Evolutionary conservation across 2,329 filamentous ascomycete genomes (phyloP), one percentile per base, ranked within the genome.

Genomic region (Alternaria burnsii): DNA sequence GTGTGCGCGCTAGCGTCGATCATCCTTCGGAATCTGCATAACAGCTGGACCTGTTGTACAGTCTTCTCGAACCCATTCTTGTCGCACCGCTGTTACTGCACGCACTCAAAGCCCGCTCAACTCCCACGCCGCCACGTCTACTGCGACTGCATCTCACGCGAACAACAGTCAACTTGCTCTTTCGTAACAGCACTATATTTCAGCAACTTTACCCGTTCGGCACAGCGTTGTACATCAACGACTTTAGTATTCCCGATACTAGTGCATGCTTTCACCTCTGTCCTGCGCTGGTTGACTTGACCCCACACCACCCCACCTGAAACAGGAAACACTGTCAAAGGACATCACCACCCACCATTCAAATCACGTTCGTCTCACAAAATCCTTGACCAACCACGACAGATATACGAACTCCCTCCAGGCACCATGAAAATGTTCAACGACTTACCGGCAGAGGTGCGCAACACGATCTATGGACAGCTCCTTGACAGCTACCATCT

Each of bases 371-470:
- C 16, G 2, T 28, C 43, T 43, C 41, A 40, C 40, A 44, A 11
- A 34, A 26, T 50, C 24, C 18, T 26, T 28, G 22, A 18, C 12
- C 44, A 16, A 32, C 16, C 10, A 22, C 44, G 34, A 20, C 32
- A 47, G 18, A 4, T 36, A 44, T 30, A 22, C 22, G 5, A 28
- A 12, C 3, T 16, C 24, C 1, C 14, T 26, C 20, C 38, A 32
- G 18, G 36, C n/a, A 36, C 11, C 30, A 70, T 71, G 63, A 43
- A 58, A 7, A n/a, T 16, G 7, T 59, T 69, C 24, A 41, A 28
- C n/a, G 32, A 62, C 10, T 43, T 69, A 3, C 68, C 68, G 10
- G 48, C 63, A 8, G 71, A 73, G 52, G 34, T 71, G 11, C 65
- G 68, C 24, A 71, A 72, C 44, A 46, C 30, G 9, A 43, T 73